Percentiles rank a stretch among this genome's conserved stretches.
These are phyloP conservation scores for Emergomyces pasteurianus DNA, from an alignment of 2,329 filamentous ascomycete genomes.

Conservation along the genomic window DNA sequence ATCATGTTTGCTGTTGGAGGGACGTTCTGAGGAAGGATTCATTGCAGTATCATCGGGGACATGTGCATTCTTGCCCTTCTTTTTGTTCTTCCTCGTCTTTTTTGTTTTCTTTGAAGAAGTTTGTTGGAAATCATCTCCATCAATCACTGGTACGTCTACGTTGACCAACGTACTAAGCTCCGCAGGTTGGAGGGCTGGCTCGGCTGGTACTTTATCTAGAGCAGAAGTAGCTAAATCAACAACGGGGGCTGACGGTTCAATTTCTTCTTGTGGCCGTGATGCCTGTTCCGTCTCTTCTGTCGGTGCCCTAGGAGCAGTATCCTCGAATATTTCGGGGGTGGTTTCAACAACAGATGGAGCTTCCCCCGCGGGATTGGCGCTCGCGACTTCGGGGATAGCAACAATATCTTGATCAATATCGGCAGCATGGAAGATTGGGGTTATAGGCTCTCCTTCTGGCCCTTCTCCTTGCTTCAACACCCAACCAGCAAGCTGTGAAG, in stretches of 20 bases:
- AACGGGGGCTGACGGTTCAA: conserved; percentile 1
- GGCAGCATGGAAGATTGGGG: not conserved
- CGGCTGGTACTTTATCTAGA: conserved; percentile 1
- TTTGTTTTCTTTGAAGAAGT: conserved; percentile 16
- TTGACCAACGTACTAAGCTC: not conserved
- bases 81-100: conserved; percentile 17
- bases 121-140: conserved; percentile 5
- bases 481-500: not conserved
- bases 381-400: not conserved
- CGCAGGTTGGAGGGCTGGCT: conserved; percentile 1
- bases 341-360: not conserved
- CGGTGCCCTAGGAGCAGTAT: not conserved
- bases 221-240: not conserved
- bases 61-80: conserved; percentile 1
- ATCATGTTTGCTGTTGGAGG: not conserved
- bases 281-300: not conserved
- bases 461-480: not conserved
- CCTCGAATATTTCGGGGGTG: not conserved
- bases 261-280: not conserved
- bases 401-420: not conserved
- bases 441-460: not conserved
- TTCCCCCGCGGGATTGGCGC: not conserved
- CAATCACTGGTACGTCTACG: conserved; percentile 1
- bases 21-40: not conserved
- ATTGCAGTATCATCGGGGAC: not conserved